Percentiles rank a stretch among this genome's conserved stretches.
Conservation (phyloP, 2,329 filamentous ascomycete species). For the Ophiocordyceps australis region DNA sequence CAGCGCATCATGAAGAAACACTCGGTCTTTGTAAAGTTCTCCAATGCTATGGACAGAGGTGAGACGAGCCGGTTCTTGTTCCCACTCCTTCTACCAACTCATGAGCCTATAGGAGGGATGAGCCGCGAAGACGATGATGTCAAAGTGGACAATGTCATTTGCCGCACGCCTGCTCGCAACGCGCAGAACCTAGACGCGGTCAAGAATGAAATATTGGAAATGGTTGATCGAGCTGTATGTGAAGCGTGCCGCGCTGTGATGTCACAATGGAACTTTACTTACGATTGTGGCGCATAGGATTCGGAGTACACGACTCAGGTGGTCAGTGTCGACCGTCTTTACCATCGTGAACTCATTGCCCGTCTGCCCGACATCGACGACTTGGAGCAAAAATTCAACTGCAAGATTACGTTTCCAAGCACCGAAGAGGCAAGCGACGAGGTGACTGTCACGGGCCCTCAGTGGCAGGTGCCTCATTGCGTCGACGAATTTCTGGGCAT, state of each 20-base stretch:
- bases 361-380: slow-evolving; percentile 82
- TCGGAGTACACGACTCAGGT: slow-evolving; percentile 93
- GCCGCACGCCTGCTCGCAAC: slow-evolving; percentile 89
- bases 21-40: slow-evolving; percentile 98
- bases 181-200: slow-evolving; percentile 92
- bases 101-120: slow-evolving; percentile 31
- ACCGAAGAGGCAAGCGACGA: slow-evolving; percentile 95
- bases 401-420: slow-evolving; percentile 96
- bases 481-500: slow-evolving; percentile 94
- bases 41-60: slow-evolving; percentile 95
- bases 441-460: slow-evolving; percentile 86
- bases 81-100: slow-evolving; percentile 5
- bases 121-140: slow-evolving; percentile 95
- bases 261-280: too few species aligned
- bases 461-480: slow-evolving; percentile 95
- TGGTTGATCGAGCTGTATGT: slow-evolving; percentile 85
- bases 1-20: slow-evolving; percentile 99
- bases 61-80: neutral
- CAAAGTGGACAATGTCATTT: slow-evolving; percentile 98
- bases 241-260: too few species aligned
- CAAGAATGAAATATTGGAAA: slow-evolving; percentile 97
- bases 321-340: slow-evolving; percentile 83
- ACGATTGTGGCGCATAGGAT: too few species aligned
- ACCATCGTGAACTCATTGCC: slow-evolving; percentile 83
- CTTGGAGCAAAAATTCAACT: slow-evolving; percentile 98